Evolutionary conservation across 257 asterid genomes (phyloP).

Genomic region (Nicotiana benthamiana): DNA sequence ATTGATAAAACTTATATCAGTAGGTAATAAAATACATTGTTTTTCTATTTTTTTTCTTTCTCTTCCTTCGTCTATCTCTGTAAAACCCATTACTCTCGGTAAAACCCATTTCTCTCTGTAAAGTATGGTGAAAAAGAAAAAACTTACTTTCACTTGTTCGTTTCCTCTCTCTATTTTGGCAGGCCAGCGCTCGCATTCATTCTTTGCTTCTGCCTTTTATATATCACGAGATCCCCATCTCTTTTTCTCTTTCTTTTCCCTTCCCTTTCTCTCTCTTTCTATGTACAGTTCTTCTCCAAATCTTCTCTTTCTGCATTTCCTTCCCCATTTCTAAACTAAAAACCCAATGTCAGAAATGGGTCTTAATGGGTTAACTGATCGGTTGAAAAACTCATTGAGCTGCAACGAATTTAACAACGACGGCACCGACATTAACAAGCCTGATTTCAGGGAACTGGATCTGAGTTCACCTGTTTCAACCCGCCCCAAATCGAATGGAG

Average conservation of each 20-base stretch:
- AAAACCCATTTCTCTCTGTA: background rate
- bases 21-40: too few species aligned
- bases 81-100: background rate
- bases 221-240: background rate
- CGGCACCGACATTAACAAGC: conserved; percentile 5
- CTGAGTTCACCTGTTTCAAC: conserved; percentile 8
- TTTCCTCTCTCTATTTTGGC: background rate
- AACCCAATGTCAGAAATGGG: background rate
- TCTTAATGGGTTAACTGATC: conserved; percentile 4
- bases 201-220: conserved; percentile 13
- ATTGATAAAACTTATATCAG: too few species aligned
- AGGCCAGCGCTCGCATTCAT: conserved; percentile 5
- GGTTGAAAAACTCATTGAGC: conserved; percentile 2
- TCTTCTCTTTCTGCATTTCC: too few species aligned
- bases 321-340: too few species aligned
- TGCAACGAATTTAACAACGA: background rate
- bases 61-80: background rate
- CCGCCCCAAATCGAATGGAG: background rate
- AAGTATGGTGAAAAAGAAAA: background rate
- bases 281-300: too few species aligned
- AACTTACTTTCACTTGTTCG: too few species aligned
- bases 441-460: conserved; percentile 16
- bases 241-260: background rate
- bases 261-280: background rate
- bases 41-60: background rate